Conservation (phyloP, 345 rosid species). For the Durio zibethinus region DNA sequence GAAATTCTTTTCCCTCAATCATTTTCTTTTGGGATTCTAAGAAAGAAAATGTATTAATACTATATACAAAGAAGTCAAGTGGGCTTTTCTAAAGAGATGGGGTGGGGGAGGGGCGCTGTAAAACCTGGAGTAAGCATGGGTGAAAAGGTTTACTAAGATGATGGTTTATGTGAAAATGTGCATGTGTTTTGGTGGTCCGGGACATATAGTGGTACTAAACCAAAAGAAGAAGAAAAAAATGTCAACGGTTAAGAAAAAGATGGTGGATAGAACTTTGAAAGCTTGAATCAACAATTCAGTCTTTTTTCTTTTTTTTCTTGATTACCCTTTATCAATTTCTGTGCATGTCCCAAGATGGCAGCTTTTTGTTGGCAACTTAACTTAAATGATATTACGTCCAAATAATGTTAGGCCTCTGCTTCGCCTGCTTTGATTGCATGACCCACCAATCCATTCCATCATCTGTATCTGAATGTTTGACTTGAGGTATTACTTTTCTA, state of each 20-base stretch:
- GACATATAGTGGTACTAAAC: slow-evolving; percentile 26
- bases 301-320: slow-evolving; percentile 24
- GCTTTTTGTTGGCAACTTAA: slow-evolving; percentile 22
- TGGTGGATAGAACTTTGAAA: slow-evolving; percentile 28
- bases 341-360: slow-evolving; percentile 35
- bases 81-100: slow-evolving; percentile 37
- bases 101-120: slow-evolving; percentile 8
- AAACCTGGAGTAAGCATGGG: slow-evolving; percentile 39
- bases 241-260: slow-evolving; percentile 55
- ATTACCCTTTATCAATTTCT: slow-evolving; percentile 44
- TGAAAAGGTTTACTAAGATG: slow-evolving; percentile 38
- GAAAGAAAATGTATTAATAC: slow-evolving; percentile 1
- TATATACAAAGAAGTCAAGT: slow-evolving; percentile 18
- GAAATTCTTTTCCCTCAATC: slow-evolving; percentile 33
- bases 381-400: not conserved
- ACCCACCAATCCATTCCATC: slow-evolving; percentile 26
- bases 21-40: slow-evolving; percentile 24
- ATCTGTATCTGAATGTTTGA: not conserved
- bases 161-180: slow-evolving; percentile 44
- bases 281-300: slow-evolving; percentile 24
- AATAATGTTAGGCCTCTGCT: not conserved
- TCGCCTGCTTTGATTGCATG: slow-evolving; percentile 8
- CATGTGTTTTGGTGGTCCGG: slow-evolving; percentile 59
- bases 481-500: not conserved
- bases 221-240: slow-evolving; percentile 26